A percentile compares a stretch with the other conserved stretches of the same genome.
Conservation (phyloP, 371 early-diverging fungal species). For the Lichtheimia hyalospora region DNA sequence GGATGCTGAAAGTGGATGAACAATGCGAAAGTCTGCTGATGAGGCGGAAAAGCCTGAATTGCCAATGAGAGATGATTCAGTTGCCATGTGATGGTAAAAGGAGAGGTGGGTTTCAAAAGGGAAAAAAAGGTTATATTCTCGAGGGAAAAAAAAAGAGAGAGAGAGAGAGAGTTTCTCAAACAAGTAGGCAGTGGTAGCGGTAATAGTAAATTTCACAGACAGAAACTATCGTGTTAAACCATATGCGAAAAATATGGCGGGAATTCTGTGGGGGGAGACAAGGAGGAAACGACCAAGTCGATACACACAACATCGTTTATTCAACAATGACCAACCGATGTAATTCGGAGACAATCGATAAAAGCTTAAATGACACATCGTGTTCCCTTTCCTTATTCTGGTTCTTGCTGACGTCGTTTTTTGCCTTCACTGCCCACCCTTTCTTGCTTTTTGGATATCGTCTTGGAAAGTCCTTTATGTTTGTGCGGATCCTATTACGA, state of each 20-base stretch:
- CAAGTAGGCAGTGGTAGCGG: no score
- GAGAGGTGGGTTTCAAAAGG: conserved; percentile 1
- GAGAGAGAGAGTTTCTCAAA: background rate
- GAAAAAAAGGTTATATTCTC: no score
- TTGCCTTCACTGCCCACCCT: conserved; percentile 52
- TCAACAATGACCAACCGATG: background rate
- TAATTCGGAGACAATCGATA: background rate
- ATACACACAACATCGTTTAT: background rate
- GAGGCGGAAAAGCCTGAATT: conserved; percentile 12
- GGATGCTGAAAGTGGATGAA: conserved; percentile 30
- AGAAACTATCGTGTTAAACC: conserved; percentile 16
- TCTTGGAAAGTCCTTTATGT: conserved; percentile 48
- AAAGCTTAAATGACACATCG: conserved; percentile 4
- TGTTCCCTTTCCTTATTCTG: conserved; percentile 2
- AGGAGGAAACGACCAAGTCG: no score
- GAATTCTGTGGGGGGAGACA: background rate
- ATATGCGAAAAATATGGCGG: conserved; percentile 1
- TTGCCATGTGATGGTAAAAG: conserved; percentile 19
- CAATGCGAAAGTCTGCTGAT: conserved; percentile 14
- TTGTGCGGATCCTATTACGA: conserved; percentile 45
- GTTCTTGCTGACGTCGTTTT: conserved; percentile 15
- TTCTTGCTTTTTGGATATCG: conserved; percentile 55
- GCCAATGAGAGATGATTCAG: conserved; percentile 16
- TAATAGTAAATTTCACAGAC: background rate
- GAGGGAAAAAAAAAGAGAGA: background rate